Percentiles rank a stretch among this genome's conserved stretches.
Evolutionary conservation across 306 rosid species (phyloP).

Genomic region (Rubus parviflorus): DNA sequence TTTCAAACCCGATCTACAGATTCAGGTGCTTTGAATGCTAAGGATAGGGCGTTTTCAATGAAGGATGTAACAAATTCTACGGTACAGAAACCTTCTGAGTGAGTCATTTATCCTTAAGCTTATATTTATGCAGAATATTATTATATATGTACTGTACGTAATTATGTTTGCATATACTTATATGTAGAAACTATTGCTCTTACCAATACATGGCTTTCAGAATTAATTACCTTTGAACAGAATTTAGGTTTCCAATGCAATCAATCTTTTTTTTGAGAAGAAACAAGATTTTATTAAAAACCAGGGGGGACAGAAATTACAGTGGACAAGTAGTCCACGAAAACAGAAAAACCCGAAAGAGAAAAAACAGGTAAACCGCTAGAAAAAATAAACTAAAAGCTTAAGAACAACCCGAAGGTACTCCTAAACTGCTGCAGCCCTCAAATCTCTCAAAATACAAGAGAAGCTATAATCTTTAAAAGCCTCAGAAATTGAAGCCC

Average conservation of each 20-base stretch:
- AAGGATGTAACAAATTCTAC: conserved; percentile 36
- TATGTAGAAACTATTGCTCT: not conserved
- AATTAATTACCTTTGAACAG: not conserved
- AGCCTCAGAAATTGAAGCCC: no score
- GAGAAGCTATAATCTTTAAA: no score
- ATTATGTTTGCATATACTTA: not conserved
- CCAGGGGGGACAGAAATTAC: no score
- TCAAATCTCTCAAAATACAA: no score
- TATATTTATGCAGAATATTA: not conserved
- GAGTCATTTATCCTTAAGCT: conserved; percentile 27
- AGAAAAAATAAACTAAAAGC: no score
- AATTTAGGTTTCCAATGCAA: not conserved
- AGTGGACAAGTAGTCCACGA: no score
- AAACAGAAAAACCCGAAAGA: no score
- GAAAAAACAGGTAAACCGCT: no score
- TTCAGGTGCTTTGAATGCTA: conserved; percentile 37
- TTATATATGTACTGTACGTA: not conserved
- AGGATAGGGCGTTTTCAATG: conserved; percentile 32
- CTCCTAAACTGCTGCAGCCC: no score
- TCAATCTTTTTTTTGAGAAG: not conserved
- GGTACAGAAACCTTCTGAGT: conserved; percentile 43
- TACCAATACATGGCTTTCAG: not conserved
- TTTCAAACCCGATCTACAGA: conserved; percentile 28
- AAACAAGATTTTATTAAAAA: no score
- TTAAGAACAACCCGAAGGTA: no score